phyloP scores from a whole-genome alignment of 768 basidiomycete species.

The Trametes villosa region DNA sequence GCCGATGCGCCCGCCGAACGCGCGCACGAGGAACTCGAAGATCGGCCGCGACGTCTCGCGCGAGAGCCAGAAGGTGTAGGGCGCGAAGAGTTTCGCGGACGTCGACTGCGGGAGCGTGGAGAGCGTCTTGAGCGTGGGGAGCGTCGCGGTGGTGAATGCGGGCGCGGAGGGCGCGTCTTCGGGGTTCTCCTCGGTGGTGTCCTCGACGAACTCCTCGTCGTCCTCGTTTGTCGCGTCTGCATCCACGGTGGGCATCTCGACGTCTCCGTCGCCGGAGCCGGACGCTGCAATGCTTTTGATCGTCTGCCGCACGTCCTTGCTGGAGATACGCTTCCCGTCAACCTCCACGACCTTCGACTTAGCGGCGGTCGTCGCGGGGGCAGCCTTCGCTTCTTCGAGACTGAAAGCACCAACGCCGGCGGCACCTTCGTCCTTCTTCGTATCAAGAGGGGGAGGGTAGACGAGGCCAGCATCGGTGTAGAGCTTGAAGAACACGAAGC shows the following conservation, averaged over 20 bases:
- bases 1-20: conserved; percentile 90
- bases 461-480: conserved; percentile 91
- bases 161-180: conserved; percentile 56
- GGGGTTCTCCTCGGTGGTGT: conserved; percentile 55
- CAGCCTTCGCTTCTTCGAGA: conserved; percentile 56
- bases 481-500: conserved; percentile 97
- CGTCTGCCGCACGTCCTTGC: conserved; percentile 63
- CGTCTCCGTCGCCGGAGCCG: conserved; percentile 38
- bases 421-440: conserved; percentile 77
- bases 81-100: conserved; percentile 71
- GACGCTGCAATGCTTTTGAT: conserved; percentile 55
- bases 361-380: conserved; percentile 29
- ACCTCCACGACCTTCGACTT: conserved; percentile 41
- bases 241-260: conserved; percentile 41
- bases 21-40: conserved; percentile 92
- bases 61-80: conserved; percentile 92
- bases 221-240: conserved; percentile 31
- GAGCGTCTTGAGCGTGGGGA: conserved; percentile 73
- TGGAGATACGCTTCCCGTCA: conserved; percentile 52
- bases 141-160: conserved; percentile 57
- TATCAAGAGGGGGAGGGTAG: conserved; percentile 93
- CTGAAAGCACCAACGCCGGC: conserved; percentile 90
- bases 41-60: conserved; percentile 89
- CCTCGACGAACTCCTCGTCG: conserved; percentile 71
- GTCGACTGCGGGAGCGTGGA: conserved; percentile 60